A percentile compares a stretch with the other conserved stretches of the same genome.
Conservation (phyloP, 352 stramenopile genomes). For the Globisporangium spiculum region DNA sequence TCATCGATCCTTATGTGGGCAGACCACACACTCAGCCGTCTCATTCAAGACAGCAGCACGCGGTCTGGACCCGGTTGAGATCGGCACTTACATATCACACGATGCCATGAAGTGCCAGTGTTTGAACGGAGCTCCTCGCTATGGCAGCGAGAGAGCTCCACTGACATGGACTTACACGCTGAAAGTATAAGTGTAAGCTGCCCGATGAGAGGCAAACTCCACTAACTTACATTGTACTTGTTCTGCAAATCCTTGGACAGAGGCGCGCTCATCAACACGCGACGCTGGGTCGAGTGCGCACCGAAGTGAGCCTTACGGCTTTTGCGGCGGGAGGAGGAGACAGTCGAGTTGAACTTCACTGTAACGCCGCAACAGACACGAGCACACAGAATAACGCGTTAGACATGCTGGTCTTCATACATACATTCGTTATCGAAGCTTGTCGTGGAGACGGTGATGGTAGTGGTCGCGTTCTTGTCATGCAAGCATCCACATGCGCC, state of each 20-base stretch:
- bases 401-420: background rate
- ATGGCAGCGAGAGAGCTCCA: conserved; percentile 13
- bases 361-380: conserved; percentile 8
- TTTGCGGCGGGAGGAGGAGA: conserved; percentile 97
- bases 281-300: conserved; percentile 94
- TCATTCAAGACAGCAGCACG: background rate
- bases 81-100: conserved; percentile 81
- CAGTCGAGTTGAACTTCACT: conserved; percentile 95
- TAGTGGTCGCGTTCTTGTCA: background rate
- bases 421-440: background rate
- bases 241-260: conserved; percentile 99
- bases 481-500: background rate
- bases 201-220: conserved; percentile 15
- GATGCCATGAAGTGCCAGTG: conserved; percentile 90
- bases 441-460: background rate
- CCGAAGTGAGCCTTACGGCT: conserved; percentile 99
- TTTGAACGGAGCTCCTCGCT: background rate
- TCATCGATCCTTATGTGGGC: conserved; percentile 7
- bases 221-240: conserved; percentile 98
- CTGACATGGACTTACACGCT: conserved; percentile 90
- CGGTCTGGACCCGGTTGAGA: conserved; percentile 1
- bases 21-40: background rate
- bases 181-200: conserved; percentile 71
- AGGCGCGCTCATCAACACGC: conserved; percentile 97
- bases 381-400: conserved; percentile 1